Evolutionary conservation across 2,329 filamentous ascomycete genomes (phyloP).

Genomic region (Colletotrichum chrysophilum): DNA sequence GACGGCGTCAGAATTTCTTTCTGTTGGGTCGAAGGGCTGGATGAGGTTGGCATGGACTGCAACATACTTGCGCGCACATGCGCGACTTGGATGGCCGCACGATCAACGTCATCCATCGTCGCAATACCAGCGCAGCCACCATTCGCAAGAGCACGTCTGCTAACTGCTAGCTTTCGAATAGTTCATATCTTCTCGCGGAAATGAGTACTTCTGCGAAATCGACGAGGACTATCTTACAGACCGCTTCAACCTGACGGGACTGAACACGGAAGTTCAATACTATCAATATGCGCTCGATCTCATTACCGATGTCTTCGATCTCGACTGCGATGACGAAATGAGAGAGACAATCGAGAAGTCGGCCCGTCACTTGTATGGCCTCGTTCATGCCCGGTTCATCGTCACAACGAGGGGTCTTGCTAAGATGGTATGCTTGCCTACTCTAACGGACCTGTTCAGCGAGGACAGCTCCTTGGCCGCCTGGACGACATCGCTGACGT

Average conservation of each 20-base stretch:
- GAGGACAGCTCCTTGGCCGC: neutral
- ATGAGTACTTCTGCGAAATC: constrained; percentile 99
- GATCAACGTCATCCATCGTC: neutral
- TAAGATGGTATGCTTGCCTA: constrained; percentile 79
- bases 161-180: constrained; percentile 43
- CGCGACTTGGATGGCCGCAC: neutral
- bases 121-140: neutral
- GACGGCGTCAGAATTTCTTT: neutral
- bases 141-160: neutral
- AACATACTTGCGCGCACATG: neutral
- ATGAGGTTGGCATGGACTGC: neutral
- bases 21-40: neutral
- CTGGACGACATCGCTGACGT: neutral
- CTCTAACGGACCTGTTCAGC: neutral
- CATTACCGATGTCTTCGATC: constrained; percentile 97
- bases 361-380: constrained; percentile 90
- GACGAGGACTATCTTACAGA: constrained; percentile 99
- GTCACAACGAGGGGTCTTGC: constrained; percentile 91
- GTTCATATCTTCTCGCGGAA: constrained; percentile 97
- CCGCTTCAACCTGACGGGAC: constrained; percentile 94
- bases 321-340: constrained; percentile 98
- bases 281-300: constrained; percentile 98
- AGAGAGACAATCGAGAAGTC: constrained; percentile 98
- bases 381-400: constrained; percentile 96
- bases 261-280: constrained; percentile 97